phyloP scores from a whole-genome alignment of 2,329 filamentous ascomycete genomes.

The Penicillium capsulatum region DNA sequence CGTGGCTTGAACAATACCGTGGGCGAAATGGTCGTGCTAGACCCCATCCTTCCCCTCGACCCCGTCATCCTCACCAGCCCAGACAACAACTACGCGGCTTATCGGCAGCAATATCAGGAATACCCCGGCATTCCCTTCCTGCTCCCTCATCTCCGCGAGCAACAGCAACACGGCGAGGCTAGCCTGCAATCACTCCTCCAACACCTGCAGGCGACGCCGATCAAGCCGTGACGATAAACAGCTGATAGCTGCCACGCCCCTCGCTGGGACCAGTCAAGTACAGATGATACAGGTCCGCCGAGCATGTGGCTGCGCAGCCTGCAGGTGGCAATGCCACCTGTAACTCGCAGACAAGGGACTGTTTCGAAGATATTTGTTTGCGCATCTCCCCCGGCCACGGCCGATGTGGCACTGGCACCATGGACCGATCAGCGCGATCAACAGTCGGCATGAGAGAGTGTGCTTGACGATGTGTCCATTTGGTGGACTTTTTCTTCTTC shows the following conservation, averaged over 20 bases:
- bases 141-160: constrained; percentile 36
- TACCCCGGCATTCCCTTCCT: constrained; percentile 39
- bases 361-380: constrained; percentile 4
- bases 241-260: neutral
- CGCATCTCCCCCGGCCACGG: neutral
- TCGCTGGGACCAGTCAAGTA: constrained; percentile 3
- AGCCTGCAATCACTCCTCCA: constrained; percentile 29
- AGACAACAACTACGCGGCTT: constrained; percentile 33
- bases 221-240: constrained; percentile 6
- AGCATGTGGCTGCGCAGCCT: constrained; percentile 13
- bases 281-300: neutral
- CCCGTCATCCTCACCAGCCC: constrained; percentile 28
- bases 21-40: constrained; percentile 19
- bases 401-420: neutral
- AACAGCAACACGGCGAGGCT: constrained; percentile 25
- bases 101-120: constrained; percentile 32
- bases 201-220: constrained; percentile 15
- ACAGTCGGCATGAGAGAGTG: neutral
- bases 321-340: constrained; percentile 10
- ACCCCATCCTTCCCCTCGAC: constrained; percentile 24
- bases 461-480: neutral
- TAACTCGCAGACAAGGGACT: neutral
- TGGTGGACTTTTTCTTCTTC: neutral
- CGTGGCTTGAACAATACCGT: constrained; percentile 11
- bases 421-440: neutral